Conservation (phyloP, 139 green algal genomes). For the Bryopsis sp. region DNA sequence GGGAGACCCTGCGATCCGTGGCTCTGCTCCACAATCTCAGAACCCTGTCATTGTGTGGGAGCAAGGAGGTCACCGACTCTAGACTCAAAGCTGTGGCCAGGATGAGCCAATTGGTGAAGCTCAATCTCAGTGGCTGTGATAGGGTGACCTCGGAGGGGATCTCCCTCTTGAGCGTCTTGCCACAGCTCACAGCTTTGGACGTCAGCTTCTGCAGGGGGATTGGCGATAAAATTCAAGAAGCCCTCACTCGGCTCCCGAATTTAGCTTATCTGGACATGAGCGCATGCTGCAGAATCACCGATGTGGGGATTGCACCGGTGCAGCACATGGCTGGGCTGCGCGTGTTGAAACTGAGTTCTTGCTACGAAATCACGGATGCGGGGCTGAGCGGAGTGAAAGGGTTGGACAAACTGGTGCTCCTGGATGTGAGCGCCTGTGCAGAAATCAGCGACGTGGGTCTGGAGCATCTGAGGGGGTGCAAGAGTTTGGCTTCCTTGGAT, state of each 20-base stretch:
- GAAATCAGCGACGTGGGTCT: conserved; percentile 2
- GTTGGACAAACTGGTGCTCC: neutral
- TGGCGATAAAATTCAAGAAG: neutral
- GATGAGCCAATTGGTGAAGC: neutral
- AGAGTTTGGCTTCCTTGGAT: neutral
- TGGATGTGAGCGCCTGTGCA: neutral
- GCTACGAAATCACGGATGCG: neutral
- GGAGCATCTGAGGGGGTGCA: neutral
- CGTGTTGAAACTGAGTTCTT: conserved; percentile 5
- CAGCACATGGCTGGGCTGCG: neutral
- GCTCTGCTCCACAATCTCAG: neutral
- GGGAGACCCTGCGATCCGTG: neutral
- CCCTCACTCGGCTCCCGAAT: neutral
- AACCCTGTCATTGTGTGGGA: neutral
- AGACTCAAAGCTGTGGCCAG: neutral
- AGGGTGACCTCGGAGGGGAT: neutral
- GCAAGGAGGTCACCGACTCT: conserved; percentile 5
- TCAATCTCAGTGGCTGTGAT: conserved; percentile 16
- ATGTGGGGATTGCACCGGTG: neutral
- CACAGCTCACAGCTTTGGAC: neutral
- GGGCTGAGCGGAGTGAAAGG: neutral
- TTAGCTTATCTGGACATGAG: neutral
- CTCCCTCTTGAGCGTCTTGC: neutral
- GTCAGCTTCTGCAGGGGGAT: neutral
- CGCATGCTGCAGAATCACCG: neutral